Conservation (phyloP, 768 basidiomycete genomes). For the Leccinum incarnatum region DNA sequence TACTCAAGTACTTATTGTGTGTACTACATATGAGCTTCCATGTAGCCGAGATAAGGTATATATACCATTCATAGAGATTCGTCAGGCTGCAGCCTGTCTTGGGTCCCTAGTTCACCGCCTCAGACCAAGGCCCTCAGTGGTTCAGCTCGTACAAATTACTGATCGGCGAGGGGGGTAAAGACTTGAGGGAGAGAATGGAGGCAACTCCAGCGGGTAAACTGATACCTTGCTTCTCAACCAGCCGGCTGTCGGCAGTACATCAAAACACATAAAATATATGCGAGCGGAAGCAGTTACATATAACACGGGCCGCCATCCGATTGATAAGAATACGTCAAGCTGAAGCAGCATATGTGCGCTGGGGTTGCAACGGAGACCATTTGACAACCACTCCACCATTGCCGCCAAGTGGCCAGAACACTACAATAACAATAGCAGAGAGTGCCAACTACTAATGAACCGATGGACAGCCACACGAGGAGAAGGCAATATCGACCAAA, state of each 20-base stretch:
- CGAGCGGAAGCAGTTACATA: background rate
- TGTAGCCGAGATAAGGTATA: constrained; percentile 10
- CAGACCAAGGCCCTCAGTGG: too few species aligned
- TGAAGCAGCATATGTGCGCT: background rate
- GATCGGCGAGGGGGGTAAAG: background rate
- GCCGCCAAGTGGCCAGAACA: constrained; percentile 1
- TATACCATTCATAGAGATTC: background rate
- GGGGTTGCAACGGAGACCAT: background rate
- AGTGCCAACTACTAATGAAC: background rate
- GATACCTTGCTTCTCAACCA: constrained; percentile 3
- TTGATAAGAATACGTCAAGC: background rate
- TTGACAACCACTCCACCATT: background rate
- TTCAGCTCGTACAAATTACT: background rate
- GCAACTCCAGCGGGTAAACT: background rate
- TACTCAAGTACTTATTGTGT: background rate
- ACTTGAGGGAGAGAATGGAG: background rate
- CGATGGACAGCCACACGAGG: background rate
- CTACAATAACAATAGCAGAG: background rate
- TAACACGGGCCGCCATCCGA: background rate
- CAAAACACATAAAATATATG: background rate
- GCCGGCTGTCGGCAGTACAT: constrained; percentile 1
- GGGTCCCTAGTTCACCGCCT: background rate
- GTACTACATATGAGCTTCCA: background rate
- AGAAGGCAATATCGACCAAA: background rate
- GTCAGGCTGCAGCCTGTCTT: background rate